A percentile compares a stretch with the other conserved stretches of the same genome.
Conservation (phyloP, 768 basidiomycete genomes). For the Saitozyma sp. region DNA sequence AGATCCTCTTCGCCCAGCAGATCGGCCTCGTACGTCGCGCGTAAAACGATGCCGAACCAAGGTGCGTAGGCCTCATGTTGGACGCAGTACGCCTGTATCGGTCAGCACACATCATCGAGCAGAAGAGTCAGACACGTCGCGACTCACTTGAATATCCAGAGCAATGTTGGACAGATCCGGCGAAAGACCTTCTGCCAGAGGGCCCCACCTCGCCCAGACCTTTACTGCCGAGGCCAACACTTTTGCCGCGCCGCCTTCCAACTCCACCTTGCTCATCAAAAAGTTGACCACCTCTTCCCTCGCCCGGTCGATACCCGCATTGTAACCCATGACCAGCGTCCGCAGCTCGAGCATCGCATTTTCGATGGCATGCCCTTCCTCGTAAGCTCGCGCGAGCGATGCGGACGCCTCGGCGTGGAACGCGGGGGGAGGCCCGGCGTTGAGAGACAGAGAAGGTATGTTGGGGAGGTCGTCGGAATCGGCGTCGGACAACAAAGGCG, state of each 20-base stretch:
- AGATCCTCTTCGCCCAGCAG: slow-evolving; percentile 88
- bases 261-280: slow-evolving; percentile 69
- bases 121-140: slow-evolving; percentile 12
- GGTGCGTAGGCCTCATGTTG: slow-evolving; percentile 57
- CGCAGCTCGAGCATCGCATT: slow-evolving; percentile 93
- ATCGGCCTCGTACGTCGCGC: slow-evolving; percentile 85
- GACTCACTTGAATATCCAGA: slow-evolving; percentile 69
- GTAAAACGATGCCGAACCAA: slow-evolving; percentile 81
- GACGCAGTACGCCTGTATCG: slow-evolving; percentile 53
- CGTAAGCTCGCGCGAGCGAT: slow-evolving; percentile 86
- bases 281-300: slow-evolving; percentile 84
- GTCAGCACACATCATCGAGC: background rate
- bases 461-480: slow-evolving; percentile 41
- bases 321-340: slow-evolving; percentile 94
- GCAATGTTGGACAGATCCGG: slow-evolving; percentile 81
- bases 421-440: slow-evolving; percentile 38
- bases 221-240: slow-evolving; percentile 68
- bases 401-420: slow-evolving; percentile 56
- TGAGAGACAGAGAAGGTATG: slow-evolving; percentile 28
- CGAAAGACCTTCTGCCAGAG: slow-evolving; percentile 68
- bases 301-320: slow-evolving; percentile 81
- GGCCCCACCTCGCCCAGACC: slow-evolving; percentile 77
- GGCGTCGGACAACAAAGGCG: slow-evolving; percentile 34
- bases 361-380: slow-evolving; percentile 86
- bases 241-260: slow-evolving; percentile 61